phyloP scores from a whole-genome alignment of 2,329 filamentous ascomycete genomes.

The Colletotrichum euphorbiae region DNA sequence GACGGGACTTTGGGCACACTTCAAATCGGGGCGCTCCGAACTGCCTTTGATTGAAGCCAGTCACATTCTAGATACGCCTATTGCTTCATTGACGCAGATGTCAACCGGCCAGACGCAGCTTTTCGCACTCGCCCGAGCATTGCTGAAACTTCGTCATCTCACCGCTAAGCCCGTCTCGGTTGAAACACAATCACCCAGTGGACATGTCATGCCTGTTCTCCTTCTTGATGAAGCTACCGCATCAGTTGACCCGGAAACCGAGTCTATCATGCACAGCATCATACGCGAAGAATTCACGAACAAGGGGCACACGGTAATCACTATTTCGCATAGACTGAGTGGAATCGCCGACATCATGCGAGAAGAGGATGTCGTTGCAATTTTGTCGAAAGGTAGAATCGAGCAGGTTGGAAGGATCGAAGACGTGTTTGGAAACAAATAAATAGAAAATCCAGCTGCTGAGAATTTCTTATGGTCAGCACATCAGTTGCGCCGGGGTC shows the following conservation, averaged over 20 bases:
- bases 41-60: not conserved
- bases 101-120: conserved; percentile 21
- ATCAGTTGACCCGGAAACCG: not conserved
- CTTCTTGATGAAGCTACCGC: conserved; percentile 19
- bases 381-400: not conserved
- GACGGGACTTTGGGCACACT: conserved; percentile 2
- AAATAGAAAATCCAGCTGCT: no score
- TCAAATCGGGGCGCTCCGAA: not conserved
- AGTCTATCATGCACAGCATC: not conserved
- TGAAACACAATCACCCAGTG: not conserved
- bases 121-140: conserved; percentile 13
- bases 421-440: not conserved
- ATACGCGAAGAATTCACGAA: not conserved
- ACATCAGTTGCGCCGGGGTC: no score
- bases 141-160: not conserved
- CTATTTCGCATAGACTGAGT: not conserved
- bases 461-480: no score
- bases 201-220: not conserved
- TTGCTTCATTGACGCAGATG: conserved; percentile 21
- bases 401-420: not conserved
- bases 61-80: not conserved
- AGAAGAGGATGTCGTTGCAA: not conserved
- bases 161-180: not conserved
- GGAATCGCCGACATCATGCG: not conserved
- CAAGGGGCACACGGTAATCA: not conserved